Conservation (phyloP, 495 filamentous ascomycete genomes). For the Aspergillus olivimuriae region DNA sequence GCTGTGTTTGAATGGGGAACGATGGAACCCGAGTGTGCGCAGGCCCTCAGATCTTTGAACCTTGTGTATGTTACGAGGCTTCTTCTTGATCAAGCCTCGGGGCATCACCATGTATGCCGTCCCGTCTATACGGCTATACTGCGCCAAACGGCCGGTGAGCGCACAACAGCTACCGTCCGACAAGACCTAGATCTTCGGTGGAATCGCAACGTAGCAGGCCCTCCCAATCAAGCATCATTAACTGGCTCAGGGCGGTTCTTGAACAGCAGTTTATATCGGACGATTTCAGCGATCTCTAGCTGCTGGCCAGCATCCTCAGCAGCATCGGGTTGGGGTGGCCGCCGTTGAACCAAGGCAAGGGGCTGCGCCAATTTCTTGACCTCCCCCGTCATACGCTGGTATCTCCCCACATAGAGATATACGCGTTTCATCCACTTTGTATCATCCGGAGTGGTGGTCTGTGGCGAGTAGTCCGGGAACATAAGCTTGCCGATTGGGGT, state of each 20-base stretch:
- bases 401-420: slow-evolving; percentile 79
- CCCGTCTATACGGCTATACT: too few relatives aligned
- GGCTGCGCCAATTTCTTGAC: slow-evolving; percentile 77
- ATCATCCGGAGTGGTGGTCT: slow-evolving; percentile 38
- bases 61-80: too few relatives aligned
- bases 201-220: too few relatives aligned
- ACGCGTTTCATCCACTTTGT: slow-evolving; percentile 82
- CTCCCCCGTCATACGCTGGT: slow-evolving; percentile 87
- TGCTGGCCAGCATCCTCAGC: slow-evolving; percentile 32
- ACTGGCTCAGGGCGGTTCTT: slow-evolving; percentile 85
- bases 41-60: too few relatives aligned
- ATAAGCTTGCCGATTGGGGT: slow-evolving; percentile 65
- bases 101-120: too few relatives aligned
- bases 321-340: slow-evolving; percentile 18
- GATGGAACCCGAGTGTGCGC: too few relatives aligned
- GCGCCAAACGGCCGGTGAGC: too few relatives aligned
- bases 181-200: too few relatives aligned
- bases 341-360: slow-evolving; percentile 66
- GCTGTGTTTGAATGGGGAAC: too few relatives aligned
- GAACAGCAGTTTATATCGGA: slow-evolving; percentile 87
- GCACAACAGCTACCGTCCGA: too few relatives aligned
- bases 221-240: slow-evolving; percentile 27
- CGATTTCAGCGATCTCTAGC: slow-evolving; percentile 73
- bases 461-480: slow-evolving; percentile 65
- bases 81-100: too few relatives aligned